phyloP scores from a whole-genome alignment of 108 stramenopile genomes.

The Cyclostephanos tholiformis region DNA sequence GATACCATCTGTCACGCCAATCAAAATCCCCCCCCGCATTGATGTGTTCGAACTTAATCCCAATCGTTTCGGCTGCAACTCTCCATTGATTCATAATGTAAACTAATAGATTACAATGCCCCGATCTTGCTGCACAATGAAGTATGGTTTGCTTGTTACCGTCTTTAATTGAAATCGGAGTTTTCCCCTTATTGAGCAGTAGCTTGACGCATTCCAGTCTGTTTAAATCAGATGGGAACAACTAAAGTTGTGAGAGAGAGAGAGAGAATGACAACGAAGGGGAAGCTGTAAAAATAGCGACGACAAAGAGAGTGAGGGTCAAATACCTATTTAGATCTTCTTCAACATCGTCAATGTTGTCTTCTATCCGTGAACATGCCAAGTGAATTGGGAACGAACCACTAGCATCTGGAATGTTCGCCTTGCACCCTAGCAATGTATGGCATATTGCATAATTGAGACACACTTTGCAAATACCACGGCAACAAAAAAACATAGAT shows the following conservation, averaged over 20 bases:
- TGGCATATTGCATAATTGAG: neutral
- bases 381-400: conserved; percentile 75
- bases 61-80: conserved; percentile 23
- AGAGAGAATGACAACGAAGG: too few species aligned
- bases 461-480: neutral
- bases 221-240: neutral
- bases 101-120: conserved; percentile 55
- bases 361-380: conserved; percentile 57
- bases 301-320: too few species aligned
- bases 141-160: conserved; percentile 83
- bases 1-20: conserved; percentile 37
- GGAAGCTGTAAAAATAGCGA: too few species aligned
- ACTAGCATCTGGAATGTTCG: conserved; percentile 73
- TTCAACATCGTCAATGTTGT: conserved; percentile 8
- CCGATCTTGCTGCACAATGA: conserved; percentile 77
- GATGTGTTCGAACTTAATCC: conserved; percentile 38
- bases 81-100: conserved; percentile 57
- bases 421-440: conserved; percentile 46
- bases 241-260: too few species aligned
- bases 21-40: conserved; percentile 44
- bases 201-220: conserved; percentile 61
- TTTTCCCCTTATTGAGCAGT: conserved; percentile 52
- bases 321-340: conserved; percentile 40
- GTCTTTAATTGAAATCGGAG: conserved; percentile 75
- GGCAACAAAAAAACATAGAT: neutral